These are phyloP conservation scores for Oryza punctata DNA, from an alignment of 176 grass and related monocot species.

Conservation along the genomic window DNA sequence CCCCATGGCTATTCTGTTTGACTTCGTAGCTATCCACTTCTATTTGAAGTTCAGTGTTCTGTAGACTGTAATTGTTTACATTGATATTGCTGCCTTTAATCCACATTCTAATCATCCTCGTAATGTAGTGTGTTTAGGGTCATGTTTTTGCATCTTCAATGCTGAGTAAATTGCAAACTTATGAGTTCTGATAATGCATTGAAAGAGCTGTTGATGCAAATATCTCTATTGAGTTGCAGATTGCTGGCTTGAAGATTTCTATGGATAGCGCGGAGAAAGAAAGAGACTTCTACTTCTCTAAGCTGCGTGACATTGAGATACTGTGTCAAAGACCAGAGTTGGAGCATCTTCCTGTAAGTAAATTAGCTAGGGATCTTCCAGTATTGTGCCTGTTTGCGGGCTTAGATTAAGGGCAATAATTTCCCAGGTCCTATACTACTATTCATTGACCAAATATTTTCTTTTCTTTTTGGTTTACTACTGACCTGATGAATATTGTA, in stretches of 20 bases:
- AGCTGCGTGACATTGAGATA: slow-evolving; percentile 88
- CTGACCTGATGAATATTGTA: slow-evolving; percentile 3
- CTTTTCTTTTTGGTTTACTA: neutral
- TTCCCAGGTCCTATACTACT: slow-evolving; percentile 12
- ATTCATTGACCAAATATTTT: neutral
- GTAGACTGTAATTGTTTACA: neutral
- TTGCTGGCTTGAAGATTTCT: slow-evolving; percentile 62
- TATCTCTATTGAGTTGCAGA: slow-evolving; percentile 48
- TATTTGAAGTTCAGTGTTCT: slow-evolving; percentile 9
- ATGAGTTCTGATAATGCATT: slow-evolving; percentile 1
- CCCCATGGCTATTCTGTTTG: neutral
- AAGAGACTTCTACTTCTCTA: slow-evolving; percentile 89
- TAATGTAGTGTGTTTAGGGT: neutral
- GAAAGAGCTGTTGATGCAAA: neutral
- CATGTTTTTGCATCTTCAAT: neutral
- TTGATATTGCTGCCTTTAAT: neutral
- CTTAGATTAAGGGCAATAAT: neutral
- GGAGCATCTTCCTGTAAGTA: slow-evolving; percentile 79
- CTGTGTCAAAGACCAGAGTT: slow-evolving; percentile 75
- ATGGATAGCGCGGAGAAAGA: slow-evolving; percentile 70
- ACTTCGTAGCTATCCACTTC: neutral
- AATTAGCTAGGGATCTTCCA: neutral
- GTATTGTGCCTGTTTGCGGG: neutral
- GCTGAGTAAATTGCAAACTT: neutral
- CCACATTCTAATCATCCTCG: neutral